A percentile compares a stretch with the other conserved stretches of the same genome.
These are phyloP conservation scores for Cryphonectria parasitica DNA, from an alignment of 2,329 filamentous ascomycete species.

Conservation along the genomic window DNA sequence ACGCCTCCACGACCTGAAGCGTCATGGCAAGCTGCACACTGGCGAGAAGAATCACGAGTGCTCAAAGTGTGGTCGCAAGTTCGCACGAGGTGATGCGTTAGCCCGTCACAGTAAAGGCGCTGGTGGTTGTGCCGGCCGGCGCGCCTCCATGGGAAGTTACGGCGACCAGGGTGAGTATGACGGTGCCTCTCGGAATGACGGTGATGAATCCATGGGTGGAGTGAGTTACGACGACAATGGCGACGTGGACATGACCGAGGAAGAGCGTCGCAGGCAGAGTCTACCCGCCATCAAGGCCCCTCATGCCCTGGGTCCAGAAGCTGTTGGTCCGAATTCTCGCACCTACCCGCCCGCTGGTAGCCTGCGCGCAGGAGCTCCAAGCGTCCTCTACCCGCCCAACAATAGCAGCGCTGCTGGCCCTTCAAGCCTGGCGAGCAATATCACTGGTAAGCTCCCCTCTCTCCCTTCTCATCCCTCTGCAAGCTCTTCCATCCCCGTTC, in stretches of 20 bases:
- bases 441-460: conserved; percentile 43
- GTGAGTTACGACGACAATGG: conserved; percentile 60
- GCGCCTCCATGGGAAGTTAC: conserved; percentile 84
- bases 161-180: conserved; percentile 76
- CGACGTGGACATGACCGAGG: conserved; percentile 64
- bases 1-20: conserved; percentile 90
- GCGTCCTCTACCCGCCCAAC: conserved; percentile 66
- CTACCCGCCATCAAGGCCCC: conserved; percentile 76
- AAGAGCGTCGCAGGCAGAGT: conserved; percentile 66
- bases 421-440: conserved; percentile 50
- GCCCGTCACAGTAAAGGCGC: conserved; percentile 95
- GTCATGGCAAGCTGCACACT: conserved; percentile 94
- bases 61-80: conserved; percentile 90
- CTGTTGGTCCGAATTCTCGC: conserved; percentile 65
- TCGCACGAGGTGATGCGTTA: conserved; percentile 91
- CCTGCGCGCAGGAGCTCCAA: conserved; percentile 50
- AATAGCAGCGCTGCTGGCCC: conserved; percentile 54
- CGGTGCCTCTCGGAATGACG: conserved; percentile 52
- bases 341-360: conserved; percentile 75
- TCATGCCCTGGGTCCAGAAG: conserved; percentile 64
- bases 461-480: not conserved
- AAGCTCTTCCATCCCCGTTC: not conserved
- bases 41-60: conserved; percentile 95
- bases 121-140: conserved; percentile 89
- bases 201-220: conserved; percentile 62